Evolutionary conservation across 129 eudicot species (phyloP).

Genomic region (Oenanthe sinensis): DNA sequence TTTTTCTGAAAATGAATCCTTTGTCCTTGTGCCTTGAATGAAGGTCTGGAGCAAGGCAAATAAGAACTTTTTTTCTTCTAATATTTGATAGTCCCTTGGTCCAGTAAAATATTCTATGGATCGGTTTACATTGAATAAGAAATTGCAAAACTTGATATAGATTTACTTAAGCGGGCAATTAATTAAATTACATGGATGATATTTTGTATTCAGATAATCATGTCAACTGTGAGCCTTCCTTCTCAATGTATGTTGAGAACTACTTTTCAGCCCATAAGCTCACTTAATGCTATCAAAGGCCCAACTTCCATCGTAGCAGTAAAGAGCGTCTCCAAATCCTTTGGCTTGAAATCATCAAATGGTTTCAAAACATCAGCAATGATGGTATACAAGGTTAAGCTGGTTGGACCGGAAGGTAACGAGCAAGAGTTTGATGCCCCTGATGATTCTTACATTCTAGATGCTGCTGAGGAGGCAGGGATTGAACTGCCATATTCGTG

Average conservation of each 20-base stretch:
- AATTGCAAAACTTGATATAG: neutral
- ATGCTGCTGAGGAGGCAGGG: conserved; percentile 80
- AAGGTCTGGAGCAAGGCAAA: neutral
- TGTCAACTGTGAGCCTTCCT: conserved; percentile 62
- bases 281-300: conserved; percentile 24
- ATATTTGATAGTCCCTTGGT: neutral
- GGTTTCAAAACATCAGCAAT: conserved; percentile 39
- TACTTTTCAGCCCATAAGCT: conserved; percentile 22
- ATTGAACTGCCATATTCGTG: conserved; percentile 86
- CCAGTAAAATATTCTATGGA: neutral
- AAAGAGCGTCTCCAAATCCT: conserved; percentile 42
- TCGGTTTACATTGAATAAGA: neutral
- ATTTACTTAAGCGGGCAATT: neutral
- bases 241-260: conserved; percentile 34
- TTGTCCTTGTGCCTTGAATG: neutral
- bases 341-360: conserved; percentile 48
- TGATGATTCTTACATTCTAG: conserved; percentile 72
- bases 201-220: conserved; percentile 30
- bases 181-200: neutral
- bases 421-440: conserved; percentile 81
- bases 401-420: conserved; percentile 57
- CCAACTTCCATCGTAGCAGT: conserved; percentile 44
- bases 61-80: neutral
- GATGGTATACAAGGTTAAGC: conserved; percentile 75
- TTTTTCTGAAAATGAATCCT: neutral